These are phyloP conservation scores for Quercus phellos DNA, from an alignment of 331 rosid genomes.

Conservation along the genomic window DNA sequence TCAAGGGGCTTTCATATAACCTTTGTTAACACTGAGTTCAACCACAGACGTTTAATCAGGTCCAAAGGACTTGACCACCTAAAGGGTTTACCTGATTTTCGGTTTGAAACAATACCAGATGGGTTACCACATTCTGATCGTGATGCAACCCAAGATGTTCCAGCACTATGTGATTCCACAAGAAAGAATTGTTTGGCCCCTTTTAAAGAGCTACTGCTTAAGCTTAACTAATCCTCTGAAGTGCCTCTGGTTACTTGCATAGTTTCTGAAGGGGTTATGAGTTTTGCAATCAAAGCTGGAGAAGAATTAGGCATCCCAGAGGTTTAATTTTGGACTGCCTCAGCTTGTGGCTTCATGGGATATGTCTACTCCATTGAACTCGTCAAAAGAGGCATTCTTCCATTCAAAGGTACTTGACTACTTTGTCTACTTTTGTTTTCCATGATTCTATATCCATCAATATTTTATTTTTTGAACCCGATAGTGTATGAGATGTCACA, in stretches of 20 bases:
- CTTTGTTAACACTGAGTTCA: conserved; percentile 43
- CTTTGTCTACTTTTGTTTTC: background rate
- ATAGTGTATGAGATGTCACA: no score
- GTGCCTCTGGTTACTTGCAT: no score
- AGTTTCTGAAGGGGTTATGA: no score
- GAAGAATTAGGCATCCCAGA: no score
- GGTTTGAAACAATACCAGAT: conserved; percentile 43
- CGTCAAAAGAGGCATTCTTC: conserved; percentile 26
- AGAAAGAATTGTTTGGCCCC: conserved; percentile 34
- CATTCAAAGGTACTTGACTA: conserved; percentile 29
- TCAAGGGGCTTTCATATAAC: conserved; percentile 43
- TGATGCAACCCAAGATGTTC: conserved; percentile 46
- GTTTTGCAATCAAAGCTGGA: no score
- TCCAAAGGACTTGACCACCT: conserved; percentile 27
- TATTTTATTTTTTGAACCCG: no score
- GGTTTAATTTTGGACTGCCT: conserved; percentile 46
- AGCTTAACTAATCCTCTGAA: conserved; percentile 14
- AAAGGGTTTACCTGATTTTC: conserved; percentile 16
- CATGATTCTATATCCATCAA: background rate
- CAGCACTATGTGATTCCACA: conserved; percentile 17
- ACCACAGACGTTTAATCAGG: conserved; percentile 32
- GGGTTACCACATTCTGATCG: conserved; percentile 38
- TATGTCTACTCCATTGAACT: conserved; percentile 38
- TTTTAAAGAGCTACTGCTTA: conserved; percentile 35
- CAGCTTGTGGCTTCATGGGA: conserved; percentile 49